These are phyloP conservation scores for Polysphondylium violaceum DNA, from an alignment of 78 protist genomes.

Conservation along the genomic window DNA sequence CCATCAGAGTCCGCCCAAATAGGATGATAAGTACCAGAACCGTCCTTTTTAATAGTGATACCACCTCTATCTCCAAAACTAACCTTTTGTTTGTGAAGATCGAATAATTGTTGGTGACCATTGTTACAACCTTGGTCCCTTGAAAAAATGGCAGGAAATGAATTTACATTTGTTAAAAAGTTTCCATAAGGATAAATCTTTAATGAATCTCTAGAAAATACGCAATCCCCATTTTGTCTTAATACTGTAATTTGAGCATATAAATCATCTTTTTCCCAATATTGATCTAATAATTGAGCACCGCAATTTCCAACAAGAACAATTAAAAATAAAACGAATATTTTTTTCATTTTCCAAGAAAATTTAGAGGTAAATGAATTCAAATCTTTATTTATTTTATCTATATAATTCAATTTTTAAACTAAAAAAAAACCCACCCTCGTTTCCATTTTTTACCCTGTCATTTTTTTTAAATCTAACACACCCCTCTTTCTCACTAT, in stretches of 20 bases:
- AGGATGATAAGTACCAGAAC: neutral
- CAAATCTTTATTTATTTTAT: too few species aligned
- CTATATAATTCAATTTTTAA: too few species aligned
- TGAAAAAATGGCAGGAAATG: neutral
- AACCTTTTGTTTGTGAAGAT: neutral
- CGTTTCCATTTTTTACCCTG: too few species aligned
- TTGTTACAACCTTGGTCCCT: neutral
- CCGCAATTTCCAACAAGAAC: too few species aligned
- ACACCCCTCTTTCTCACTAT: too few species aligned
- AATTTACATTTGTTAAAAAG: constrained; percentile 2
- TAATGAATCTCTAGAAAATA: neutral
- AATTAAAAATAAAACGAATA: too few species aligned
- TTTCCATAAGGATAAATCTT: neutral
- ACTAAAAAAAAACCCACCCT: too few species aligned
- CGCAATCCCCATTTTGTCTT: neutral
- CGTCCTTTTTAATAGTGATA: neutral
- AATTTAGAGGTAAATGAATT: too few species aligned
- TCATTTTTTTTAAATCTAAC: too few species aligned
- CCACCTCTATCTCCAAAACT: constrained; percentile 8
- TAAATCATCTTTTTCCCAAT: neutral
- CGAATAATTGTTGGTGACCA: constrained; percentile 4
- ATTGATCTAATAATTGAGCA: too few species aligned
- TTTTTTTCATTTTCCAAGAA: too few species aligned
- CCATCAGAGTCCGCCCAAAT: too few species aligned
- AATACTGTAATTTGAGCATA: constrained; percentile 6